These are phyloP conservation scores for Rhexocercosporidium sp. DNA, from an alignment of 2,329 filamentous ascomycete species.

Conservation along the genomic window DNA sequence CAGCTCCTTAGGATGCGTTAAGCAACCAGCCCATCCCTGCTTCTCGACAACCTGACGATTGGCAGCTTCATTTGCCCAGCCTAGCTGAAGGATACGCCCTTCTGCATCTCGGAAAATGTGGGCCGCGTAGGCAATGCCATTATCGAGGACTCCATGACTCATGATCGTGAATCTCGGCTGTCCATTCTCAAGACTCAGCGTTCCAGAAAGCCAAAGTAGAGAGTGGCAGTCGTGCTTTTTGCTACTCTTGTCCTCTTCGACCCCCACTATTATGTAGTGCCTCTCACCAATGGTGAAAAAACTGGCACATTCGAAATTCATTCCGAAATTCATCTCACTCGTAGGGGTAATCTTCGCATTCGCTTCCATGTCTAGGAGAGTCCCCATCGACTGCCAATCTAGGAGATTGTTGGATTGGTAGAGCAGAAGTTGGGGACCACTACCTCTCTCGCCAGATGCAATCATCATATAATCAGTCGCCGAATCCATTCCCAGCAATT, in stretches of 20 bases:
- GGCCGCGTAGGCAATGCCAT: slow-evolving; percentile 31
- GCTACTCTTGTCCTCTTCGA: slow-evolving; percentile 30
- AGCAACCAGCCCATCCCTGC: slow-evolving; percentile 34
- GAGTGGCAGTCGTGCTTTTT: slow-evolving; percentile 20
- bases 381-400: slow-evolving; percentile 27
- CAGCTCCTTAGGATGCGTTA: slow-evolving; percentile 32
- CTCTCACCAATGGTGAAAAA: slow-evolving; percentile 32
- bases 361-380: slow-evolving; percentile 23
- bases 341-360: slow-evolving; percentile 22
- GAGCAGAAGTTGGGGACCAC: slow-evolving; percentile 28
- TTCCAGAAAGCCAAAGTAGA: slow-evolving; percentile 27
- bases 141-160: slow-evolving; percentile 31
- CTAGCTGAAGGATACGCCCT: slow-evolving; percentile 28
- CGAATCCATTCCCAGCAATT: slow-evolving; percentile 16
- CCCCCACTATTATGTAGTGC: slow-evolving; percentile 31
- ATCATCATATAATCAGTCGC: slow-evolving; percentile 32
- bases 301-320: slow-evolving; percentile 34
- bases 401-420: slow-evolving; percentile 32
- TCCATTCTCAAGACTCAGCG: slow-evolving; percentile 26
- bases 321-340: slow-evolving; percentile 25
- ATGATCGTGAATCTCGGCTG: slow-evolving; percentile 28
- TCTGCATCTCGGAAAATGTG: slow-evolving; percentile 31
- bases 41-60: slow-evolving; percentile 13
- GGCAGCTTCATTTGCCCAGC: slow-evolving; percentile 32
- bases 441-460: slow-evolving; percentile 27